A percentile compares a stretch with the other conserved stretches of the same genome.
phyloP scores from a whole-genome alignment of 306 rosid species.

The Chamaecrista fasciculata region DNA sequence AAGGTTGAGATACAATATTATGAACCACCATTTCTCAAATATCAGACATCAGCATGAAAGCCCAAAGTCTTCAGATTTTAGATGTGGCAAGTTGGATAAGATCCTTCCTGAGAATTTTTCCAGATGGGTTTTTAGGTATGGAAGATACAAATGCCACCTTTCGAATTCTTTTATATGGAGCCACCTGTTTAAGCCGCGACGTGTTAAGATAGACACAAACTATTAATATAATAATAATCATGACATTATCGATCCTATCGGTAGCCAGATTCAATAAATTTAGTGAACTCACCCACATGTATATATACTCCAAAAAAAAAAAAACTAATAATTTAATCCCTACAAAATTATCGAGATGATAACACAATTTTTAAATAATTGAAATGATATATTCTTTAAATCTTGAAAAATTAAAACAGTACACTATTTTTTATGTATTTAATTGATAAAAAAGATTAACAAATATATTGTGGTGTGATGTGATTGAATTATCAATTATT shows the following conservation, averaged over 20 bases:
- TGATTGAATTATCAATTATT: not conserved
- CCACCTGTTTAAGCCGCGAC: conserved; percentile 53
- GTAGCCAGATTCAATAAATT: not conserved
- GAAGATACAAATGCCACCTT: conserved; percentile 73
- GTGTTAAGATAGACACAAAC: not conserved
- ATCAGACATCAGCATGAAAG: not conserved
- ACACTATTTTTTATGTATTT: too few species aligned
- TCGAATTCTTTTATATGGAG: conserved; percentile 83
- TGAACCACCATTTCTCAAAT: not conserved
- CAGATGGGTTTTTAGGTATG: conserved; percentile 84
- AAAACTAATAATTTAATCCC: too few species aligned
- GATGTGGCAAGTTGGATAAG: conserved; percentile 79
- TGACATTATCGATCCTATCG: not conserved
- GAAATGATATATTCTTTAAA: too few species aligned
- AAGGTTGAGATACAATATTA: too few species aligned
- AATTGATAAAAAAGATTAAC: too few species aligned
- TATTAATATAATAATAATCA: not conserved
- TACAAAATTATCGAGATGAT: too few species aligned
- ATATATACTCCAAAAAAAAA: too few species aligned
- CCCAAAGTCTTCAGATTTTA: conserved; percentile 44
- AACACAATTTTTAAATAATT: too few species aligned
- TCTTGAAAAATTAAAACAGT: too few species aligned
- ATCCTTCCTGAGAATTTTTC: conserved; percentile 96
- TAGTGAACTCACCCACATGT: too few species aligned
- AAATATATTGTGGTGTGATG: too few species aligned